These are phyloP conservation scores for Lactarius evosmus DNA, from an alignment of 768 basidiomycete genomes.

Conservation along the genomic window DNA sequence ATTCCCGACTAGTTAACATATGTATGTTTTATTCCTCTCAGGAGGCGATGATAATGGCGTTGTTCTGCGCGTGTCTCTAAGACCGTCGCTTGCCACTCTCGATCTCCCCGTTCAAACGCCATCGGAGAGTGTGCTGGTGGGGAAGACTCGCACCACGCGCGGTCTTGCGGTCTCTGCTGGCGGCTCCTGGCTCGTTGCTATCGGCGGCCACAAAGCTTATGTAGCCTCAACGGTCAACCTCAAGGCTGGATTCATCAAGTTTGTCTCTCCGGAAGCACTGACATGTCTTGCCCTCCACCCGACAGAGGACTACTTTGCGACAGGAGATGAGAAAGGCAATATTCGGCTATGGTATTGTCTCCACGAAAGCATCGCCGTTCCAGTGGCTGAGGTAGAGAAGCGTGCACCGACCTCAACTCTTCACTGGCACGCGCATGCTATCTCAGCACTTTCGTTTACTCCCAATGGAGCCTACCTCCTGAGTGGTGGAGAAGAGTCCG, in stretches of 20 bases:
- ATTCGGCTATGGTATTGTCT: constrained; percentile 94
- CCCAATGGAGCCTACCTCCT: constrained; percentile 88
- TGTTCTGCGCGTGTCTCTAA: constrained; percentile 63
- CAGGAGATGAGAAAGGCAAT: constrained; percentile 82
- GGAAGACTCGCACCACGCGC: constrained; percentile 61
- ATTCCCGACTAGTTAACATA: neutral
- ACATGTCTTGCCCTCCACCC: constrained; percentile 90
- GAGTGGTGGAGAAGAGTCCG: constrained; percentile 93
- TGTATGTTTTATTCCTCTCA: neutral
- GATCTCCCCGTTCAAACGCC: constrained; percentile 43
- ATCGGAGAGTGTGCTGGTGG: constrained; percentile 52
- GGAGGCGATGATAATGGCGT: constrained; percentile 43
- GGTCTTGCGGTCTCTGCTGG: constrained; percentile 72
- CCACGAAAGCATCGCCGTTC: constrained; percentile 48
- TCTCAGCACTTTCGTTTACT: constrained; percentile 83
- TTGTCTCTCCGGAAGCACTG: constrained; percentile 72
- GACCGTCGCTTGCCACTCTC: constrained; percentile 43
- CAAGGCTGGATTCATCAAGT: constrained; percentile 73
- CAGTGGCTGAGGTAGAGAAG: constrained; percentile 64
- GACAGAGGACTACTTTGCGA: constrained; percentile 89
- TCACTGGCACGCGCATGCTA: constrained; percentile 97
- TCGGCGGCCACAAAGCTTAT: constrained; percentile 75
- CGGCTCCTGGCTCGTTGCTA: constrained; percentile 74
- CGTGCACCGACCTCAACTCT: constrained; percentile 79
- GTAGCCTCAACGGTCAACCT: constrained; percentile 58